Base-by-base conservation (phyloP, 805 yeast genomes). In the Ogataea angusta region DNA sequence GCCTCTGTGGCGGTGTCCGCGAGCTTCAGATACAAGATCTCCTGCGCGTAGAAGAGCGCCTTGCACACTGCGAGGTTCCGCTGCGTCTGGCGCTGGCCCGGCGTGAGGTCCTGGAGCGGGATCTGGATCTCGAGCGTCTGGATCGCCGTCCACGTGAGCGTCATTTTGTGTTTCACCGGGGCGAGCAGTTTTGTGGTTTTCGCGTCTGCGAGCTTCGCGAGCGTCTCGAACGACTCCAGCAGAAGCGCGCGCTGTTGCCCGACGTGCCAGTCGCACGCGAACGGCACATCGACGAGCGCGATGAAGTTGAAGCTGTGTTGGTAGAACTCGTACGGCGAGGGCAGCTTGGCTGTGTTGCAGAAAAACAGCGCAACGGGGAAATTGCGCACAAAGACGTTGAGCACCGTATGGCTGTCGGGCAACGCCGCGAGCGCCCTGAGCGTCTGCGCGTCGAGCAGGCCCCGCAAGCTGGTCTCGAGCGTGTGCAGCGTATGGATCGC, bases 241-340 rank as follows among this genome's bases (percentile, higher is more conserved):
- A 40, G 12, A 13, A 36, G 30, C 10, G 30, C 22, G 21, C 34
- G 30, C 23, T 37, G 39, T 15, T 31, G 40, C 4, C 36, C 50
- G 48, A 29, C 36, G 18, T 32, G 34, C 44, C 43, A 43, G 16
- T 25, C 33, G 5, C 22, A 27, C 10, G 16, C 36, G n/a, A 26
- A 27, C 3, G 34, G 32, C n/a, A 34, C 16, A 10, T 17, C 48
- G 35, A 25, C 42, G 22, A 28, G 46, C 29, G 14, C 22, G 14
- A 24, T 42, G 37, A 40, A 49, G 35, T 17, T 49, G 46, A 2
- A 45, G 23, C 62, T 60, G 36, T 68, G 54, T 10, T 59, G 53
- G 38, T 60, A 59, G 34, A 60, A 59, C 3, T 62, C 60, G 43
- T 64, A 71, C 4, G 79, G 78, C 17, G 69, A 62, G 1, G 76